Evolutionary conservation across 2,329 filamentous ascomycete species (phyloP).

Genomic region (Fusarium drepaniforme): DNA sequence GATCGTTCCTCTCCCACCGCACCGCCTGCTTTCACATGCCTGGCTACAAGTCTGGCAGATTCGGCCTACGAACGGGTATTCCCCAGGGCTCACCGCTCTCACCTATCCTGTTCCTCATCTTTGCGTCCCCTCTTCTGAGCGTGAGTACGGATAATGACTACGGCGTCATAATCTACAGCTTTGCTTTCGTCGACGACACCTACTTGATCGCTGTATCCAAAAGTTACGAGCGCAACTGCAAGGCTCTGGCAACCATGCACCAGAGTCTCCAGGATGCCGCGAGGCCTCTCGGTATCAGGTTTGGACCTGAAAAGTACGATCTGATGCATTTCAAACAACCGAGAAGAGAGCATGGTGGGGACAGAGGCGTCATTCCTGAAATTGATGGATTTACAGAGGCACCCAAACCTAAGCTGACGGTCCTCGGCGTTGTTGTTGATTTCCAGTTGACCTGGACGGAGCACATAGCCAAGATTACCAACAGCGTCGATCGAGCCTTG

Average conservation of each 20-base stretch:
- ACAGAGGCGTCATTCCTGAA: not conserved
- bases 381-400: not conserved
- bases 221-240: constrained; percentile 12
- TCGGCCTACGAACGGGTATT: constrained; percentile 14
- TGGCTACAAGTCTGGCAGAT: not conserved
- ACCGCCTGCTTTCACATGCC: constrained; percentile 4
- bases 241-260: not conserved
- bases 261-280: not conserved
- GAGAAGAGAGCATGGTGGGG: not conserved
- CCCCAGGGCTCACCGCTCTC: constrained; percentile 27
- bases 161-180: not conserved
- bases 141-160: not conserved
- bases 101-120: constrained; percentile 18
- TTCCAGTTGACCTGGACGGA: not conserved
- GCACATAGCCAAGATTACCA: not conserved
- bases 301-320: constrained; percentile 16
- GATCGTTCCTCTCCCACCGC: constrained; percentile 15
- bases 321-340: constrained; percentile 16
- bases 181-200: constrained; percentile 19
- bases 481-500: not conserved
- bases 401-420: not conserved
- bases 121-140: not conserved
- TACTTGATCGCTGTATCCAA: constrained; percentile 14
- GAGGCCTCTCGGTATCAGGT: not conserved
- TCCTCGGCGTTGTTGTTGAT: constrained; percentile 16